Percentiles rank a stretch among this genome's conserved stretches.
These are phyloP conservation scores for Sarocladium oryzae DNA, from an alignment of 2,329 filamentous ascomycete species.

Conservation along the genomic window DNA sequence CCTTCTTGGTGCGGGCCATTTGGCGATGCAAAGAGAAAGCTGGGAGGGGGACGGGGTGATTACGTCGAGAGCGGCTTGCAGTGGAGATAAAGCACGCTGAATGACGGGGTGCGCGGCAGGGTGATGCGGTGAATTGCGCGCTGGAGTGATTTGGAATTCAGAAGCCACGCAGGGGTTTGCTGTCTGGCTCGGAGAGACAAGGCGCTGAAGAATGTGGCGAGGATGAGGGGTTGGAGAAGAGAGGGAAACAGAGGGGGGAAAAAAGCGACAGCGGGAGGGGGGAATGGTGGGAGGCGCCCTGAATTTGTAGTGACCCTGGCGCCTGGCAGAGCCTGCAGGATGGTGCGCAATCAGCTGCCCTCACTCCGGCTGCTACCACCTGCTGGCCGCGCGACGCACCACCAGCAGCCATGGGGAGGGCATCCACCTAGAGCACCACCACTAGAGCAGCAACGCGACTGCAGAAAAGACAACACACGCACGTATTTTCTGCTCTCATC, in stretches of 20 bases:
- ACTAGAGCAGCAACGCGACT: not conserved
- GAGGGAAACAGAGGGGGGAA: not conserved
- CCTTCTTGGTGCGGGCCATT: constrained; percentile 43
- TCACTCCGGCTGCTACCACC: not conserved
- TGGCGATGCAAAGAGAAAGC: constrained; percentile 12
- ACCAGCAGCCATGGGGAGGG: not conserved
- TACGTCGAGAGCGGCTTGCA: not conserved
- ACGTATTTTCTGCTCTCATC: not conserved
- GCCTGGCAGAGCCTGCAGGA: constrained; percentile 6
- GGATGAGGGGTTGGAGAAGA: constrained; percentile 3
- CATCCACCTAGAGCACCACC: not conserved
- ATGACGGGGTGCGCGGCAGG: not conserved
- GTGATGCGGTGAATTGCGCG: constrained; percentile 3
- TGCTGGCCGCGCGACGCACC: not conserved
- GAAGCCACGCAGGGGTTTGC: not conserved
- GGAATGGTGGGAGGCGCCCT: constrained; percentile 10
- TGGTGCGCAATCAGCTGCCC: constrained; percentile 6
- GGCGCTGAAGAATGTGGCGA: not conserved
- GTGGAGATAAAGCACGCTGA: constrained; percentile 7
- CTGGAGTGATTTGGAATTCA: constrained; percentile 4
- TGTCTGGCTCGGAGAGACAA: not conserved
- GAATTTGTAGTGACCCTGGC: constrained; percentile 8
- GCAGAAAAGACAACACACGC: not conserved
- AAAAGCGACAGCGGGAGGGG: constrained; percentile 9
- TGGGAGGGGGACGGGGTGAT: not conserved